Conservation (phyloP, 768 basidiomycete genomes). For the Leucocoprinus leucothites region DNA sequence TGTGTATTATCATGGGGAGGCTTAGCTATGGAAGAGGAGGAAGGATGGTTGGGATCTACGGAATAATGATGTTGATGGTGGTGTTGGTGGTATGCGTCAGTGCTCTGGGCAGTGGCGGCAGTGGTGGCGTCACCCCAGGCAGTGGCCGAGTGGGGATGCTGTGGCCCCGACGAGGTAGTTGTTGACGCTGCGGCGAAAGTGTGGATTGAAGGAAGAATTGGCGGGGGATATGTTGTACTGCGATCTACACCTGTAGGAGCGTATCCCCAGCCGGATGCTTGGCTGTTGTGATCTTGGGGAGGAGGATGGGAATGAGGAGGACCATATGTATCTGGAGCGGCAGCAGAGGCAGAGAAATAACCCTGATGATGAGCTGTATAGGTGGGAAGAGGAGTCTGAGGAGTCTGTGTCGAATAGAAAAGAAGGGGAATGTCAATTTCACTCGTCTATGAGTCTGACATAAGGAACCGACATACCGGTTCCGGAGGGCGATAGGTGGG, state of each 20-base stretch:
- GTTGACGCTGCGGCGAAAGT: slow-evolving; percentile 32
- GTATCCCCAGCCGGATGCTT: slow-evolving; percentile 52
- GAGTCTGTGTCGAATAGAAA: too few relatives aligned
- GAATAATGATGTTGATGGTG: not conserved
- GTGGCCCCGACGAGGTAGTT: too few relatives aligned
- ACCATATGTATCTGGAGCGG: too few relatives aligned
- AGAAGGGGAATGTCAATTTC: too few relatives aligned
- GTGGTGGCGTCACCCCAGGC: slow-evolving; percentile 13
- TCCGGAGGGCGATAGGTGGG: slow-evolving; percentile 40
- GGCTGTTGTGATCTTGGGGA: slow-evolving; percentile 39
- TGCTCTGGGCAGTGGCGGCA: slow-evolving; percentile 25
- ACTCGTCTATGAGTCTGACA: too few relatives aligned
- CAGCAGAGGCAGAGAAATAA: slow-evolving; percentile 44
- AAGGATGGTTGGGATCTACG: not conserved
- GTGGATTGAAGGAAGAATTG: slow-evolving; percentile 52
- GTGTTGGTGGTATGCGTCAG: slow-evolving; percentile 7
- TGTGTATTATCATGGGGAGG: slow-evolving; percentile 2
- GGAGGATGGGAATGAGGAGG: slow-evolving; percentile 15
- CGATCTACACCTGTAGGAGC: slow-evolving; percentile 39
- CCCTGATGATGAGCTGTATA: slow-evolving; percentile 32
- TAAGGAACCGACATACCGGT: too few relatives aligned
- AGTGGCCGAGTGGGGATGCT: too few relatives aligned
- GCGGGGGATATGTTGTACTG: slow-evolving; percentile 45
- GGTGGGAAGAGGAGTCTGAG: slow-evolving; percentile 32
- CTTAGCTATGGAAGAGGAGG: too few relatives aligned